Conservation (phyloP, 306 rosid species). For the Trifolium fragiferum region DNA sequence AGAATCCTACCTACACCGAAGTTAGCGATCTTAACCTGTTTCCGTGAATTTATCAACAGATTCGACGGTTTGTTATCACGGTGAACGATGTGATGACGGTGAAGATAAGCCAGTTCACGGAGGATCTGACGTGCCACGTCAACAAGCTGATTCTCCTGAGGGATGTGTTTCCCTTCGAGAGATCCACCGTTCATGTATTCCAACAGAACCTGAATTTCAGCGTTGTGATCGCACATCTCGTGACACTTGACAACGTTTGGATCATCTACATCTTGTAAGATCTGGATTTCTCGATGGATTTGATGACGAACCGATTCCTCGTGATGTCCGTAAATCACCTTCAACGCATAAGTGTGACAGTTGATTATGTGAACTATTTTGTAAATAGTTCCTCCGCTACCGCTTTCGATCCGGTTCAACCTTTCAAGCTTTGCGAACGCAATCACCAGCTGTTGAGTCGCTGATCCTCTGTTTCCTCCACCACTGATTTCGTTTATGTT, state of each 20-base stretch:
- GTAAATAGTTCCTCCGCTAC: slow-evolving; percentile 94
- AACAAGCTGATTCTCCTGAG: slow-evolving; percentile 62
- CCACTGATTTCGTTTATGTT: background rate
- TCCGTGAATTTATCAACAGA: slow-evolving; percentile 69
- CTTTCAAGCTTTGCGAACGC: slow-evolving; percentile 75
- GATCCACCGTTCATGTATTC: slow-evolving; percentile 95
- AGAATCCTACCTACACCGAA: slow-evolving; percentile 88
- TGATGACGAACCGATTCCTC: slow-evolving; percentile 78
- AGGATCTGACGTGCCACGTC: slow-evolving; percentile 88
- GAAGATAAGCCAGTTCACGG: slow-evolving; percentile 81
- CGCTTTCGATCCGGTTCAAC: slow-evolving; percentile 82
- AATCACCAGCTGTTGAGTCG: slow-evolving; percentile 38
- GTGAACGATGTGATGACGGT: slow-evolving; percentile 89
- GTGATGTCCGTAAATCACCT: slow-evolving; percentile 85
- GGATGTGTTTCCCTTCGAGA: slow-evolving; percentile 73
- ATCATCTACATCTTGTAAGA: slow-evolving; percentile 89
- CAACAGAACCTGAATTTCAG: slow-evolving; percentile 88
- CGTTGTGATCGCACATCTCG: slow-evolving; percentile 96
- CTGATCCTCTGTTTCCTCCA: background rate
- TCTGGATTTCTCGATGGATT: slow-evolving; percentile 93
- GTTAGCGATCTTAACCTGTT: slow-evolving; percentile 95
- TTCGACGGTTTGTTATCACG: slow-evolving; percentile 96
- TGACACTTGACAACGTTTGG: slow-evolving; percentile 90
- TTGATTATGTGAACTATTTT: slow-evolving; percentile 71
- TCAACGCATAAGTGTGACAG: slow-evolving; percentile 63